These are phyloP conservation scores for Aureobasidium sp. DNA, from an alignment of 2,329 filamentous ascomycete genomes.

Conservation along the genomic window DNA sequence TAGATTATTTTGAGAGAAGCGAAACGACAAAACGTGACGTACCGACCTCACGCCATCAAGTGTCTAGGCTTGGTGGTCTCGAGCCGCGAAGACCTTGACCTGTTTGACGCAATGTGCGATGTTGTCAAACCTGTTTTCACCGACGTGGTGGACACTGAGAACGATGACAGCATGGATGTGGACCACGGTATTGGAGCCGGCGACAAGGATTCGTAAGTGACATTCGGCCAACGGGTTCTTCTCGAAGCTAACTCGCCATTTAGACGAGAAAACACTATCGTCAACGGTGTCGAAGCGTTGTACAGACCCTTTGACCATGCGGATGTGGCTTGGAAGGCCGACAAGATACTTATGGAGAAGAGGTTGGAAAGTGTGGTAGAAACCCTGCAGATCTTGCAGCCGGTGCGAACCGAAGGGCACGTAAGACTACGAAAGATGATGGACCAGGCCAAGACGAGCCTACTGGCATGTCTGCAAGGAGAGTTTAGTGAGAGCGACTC, in stretches of 20 bases:
- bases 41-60: constrained; percentile 65
- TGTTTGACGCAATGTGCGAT: constrained; percentile 57
- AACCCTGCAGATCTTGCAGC: constrained; percentile 3
- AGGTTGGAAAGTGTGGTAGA: constrained; percentile 1
- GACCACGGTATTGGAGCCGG: constrained; percentile 42
- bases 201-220: constrained; percentile 26
- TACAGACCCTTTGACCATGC: not conserved
- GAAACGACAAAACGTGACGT: constrained; percentile 80
- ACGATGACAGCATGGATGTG: constrained; percentile 60
- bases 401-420: not conserved
- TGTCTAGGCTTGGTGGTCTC: constrained; percentile 66
- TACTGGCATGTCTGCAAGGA: not conserved
- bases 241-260: not conserved
- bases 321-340: not conserved
- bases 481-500: not conserved
- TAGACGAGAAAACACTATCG: not conserved
- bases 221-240: not conserved
- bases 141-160: constrained; percentile 43
- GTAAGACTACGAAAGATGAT: constrained; percentile 1
- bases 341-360: not conserved
- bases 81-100: constrained; percentile 57
- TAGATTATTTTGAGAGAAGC: constrained; percentile 76
- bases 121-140: constrained; percentile 54
- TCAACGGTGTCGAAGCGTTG: constrained; percentile 10
- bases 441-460: not conserved